phyloP scores from a whole-genome alignment of 2,329 filamentous ascomycete genomes.

The Venturia oleaginea region DNA sequence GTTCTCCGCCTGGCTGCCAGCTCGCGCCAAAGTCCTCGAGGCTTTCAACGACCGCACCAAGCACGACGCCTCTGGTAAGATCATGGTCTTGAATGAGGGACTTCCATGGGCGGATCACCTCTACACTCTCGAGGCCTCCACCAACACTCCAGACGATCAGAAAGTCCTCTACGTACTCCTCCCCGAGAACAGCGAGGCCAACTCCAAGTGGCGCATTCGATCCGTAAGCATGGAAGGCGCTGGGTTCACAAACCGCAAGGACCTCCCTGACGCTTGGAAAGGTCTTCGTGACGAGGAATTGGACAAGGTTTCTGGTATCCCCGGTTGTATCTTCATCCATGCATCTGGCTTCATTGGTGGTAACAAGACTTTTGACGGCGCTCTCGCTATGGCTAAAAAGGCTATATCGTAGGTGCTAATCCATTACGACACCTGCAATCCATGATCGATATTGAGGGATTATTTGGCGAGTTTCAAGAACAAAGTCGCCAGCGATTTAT shows the following conservation, averaged over 20 bases:
- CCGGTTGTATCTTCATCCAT: constrained; percentile 84
- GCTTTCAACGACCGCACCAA: constrained; percentile 63
- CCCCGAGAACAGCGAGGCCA: constrained; percentile 66
- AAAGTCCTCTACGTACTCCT: constrained; percentile 79
- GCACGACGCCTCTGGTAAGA: constrained; percentile 64
- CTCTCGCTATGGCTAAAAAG: constrained; percentile 73
- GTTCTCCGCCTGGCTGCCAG: constrained; percentile 72
- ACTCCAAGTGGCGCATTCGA: constrained; percentile 87
- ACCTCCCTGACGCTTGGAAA: constrained; percentile 84
- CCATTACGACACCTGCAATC: too few species aligned
- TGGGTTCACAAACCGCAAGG: constrained; percentile 86
- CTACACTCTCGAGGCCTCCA: constrained; percentile 68
- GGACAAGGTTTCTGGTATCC: constrained; percentile 59
- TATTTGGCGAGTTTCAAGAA: too few species aligned
- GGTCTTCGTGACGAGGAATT: constrained; percentile 82
- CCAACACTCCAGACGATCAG: constrained; percentile 29
- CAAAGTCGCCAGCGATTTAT: too few species aligned
- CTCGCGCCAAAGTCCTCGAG: constrained; percentile 64
- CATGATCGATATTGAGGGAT: too few species aligned
- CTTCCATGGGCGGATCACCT: constrained; percentile 97
- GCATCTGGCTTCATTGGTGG: constrained; percentile 94
- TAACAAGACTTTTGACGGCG: constrained; percentile 84
- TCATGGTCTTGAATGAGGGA: constrained; percentile 72
- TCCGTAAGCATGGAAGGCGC: constrained; percentile 76
- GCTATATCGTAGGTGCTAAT: constrained; percentile 48